Evolutionary conservation across 495 filamentous ascomycete genomes (phyloP).

Genomic region (Arthonia radiata): DNA sequence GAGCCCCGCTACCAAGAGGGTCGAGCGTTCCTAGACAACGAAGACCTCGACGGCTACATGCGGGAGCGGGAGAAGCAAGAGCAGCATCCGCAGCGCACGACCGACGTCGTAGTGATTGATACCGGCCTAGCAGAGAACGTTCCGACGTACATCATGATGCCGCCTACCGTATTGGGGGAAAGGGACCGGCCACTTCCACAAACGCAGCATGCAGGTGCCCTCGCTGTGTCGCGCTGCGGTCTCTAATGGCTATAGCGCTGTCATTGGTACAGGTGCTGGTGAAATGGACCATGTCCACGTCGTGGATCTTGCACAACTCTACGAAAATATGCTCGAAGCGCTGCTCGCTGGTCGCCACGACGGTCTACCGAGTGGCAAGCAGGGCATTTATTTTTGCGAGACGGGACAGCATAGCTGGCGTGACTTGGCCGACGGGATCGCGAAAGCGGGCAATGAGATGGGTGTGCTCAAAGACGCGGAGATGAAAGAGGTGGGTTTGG

Average conservation of each 20-base stretch:
- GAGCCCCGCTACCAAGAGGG: too few relatives aligned
- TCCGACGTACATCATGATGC: constrained; percentile 22
- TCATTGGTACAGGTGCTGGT: constrained; percentile 17
- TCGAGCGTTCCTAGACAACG: constrained; percentile 18
- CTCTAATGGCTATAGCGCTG: constrained; percentile 7
- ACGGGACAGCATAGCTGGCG: constrained; percentile 18
- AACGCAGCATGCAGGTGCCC: constrained; percentile 17
- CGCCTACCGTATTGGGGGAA: constrained; percentile 23
- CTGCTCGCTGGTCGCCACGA: constrained; percentile 6
- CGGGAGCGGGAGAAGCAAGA: constrained; percentile 12
- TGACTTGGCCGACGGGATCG: constrained; percentile 15
- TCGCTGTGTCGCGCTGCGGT: constrained; percentile 9
- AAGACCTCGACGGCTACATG: constrained; percentile 18
- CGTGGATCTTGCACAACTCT: constrained; percentile 19
- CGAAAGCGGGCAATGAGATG: constrained; percentile 12
- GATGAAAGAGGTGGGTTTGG: too few relatives aligned
- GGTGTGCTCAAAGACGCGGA: constrained; percentile 14
- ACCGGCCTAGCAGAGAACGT: constrained; percentile 15
- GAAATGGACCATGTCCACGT: constrained; percentile 25
- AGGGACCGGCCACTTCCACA: constrained; percentile 20
- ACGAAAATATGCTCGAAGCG: constrained; percentile 8
- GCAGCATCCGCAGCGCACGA: constrained; percentile 19
- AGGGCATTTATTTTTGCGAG: constrained; percentile 21
- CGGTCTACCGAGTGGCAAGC: constrained; percentile 17
- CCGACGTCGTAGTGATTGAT: constrained; percentile 21